Base-by-base conservation (phyloP, 768 basidiomycete species). In the Gyrodon lividus region DNA sequence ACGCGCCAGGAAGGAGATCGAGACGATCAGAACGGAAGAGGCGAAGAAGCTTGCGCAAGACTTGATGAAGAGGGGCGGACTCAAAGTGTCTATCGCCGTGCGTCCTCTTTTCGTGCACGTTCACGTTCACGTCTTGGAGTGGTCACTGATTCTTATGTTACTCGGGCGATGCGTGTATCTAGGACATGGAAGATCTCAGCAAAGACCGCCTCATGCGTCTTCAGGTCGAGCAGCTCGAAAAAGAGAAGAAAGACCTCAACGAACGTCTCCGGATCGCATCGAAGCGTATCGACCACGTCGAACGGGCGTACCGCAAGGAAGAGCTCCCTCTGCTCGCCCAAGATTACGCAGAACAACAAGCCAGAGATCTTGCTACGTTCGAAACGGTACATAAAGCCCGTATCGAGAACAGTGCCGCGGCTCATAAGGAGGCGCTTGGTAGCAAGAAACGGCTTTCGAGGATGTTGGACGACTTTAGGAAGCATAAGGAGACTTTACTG, bases 141-240 rank as follows among this genome's bases (percentile, higher is more conserved):
- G 7, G 16, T 1, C 7, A 17, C 35, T 45, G 23, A 50, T 24
- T 19, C 43, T 12, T 46, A 10, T 53, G 13, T 7, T 14, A 13
- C 53, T 26, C 35, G 50, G 23, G 19, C 50, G 41, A 30, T 51
- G 10, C 24, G 46, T 26, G 28, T 48, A 17, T 46, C 20, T 56
- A 92, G 88, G 86, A 89, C 64, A 78, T 94, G 69, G 89, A 92
- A 60, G 83, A 82, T 45, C 76, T 89, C 55, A 92, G 92, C 68
- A 93, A 92, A 8, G 87, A 90, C 61, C 83, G 83, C 42, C 81
- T 98, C 55, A 87, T 98, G 69, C 82, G 80, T 26, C 82, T 97
- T 59, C 94, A 97, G 68, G 93, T 97, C 33, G 86, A 92, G 58
- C 93, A 98, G 65, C 78, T 98, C 40, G 97, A 97, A 74, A 97